Conservation (phyloP, 805 yeast genomes). For the Kodamaea kakaduensis region DNA sequence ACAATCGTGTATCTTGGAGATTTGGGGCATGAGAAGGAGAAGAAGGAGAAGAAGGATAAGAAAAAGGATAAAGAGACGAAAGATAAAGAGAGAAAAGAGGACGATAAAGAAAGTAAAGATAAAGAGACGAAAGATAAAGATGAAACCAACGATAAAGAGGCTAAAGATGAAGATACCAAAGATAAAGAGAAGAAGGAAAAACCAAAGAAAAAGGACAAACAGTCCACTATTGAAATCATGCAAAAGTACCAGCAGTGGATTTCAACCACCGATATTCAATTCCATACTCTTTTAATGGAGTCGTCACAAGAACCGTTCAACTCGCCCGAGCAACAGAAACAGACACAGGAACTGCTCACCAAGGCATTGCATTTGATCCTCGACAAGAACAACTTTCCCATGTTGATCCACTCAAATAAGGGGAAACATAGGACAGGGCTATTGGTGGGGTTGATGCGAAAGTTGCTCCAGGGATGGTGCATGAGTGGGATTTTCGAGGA, state of each 20-base stretch:
- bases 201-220: conserved; percentile 29
- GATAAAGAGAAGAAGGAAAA: conserved; percentile 23
- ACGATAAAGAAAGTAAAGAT: conserved; percentile 23
- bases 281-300: conserved; percentile 61
- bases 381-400: conserved; percentile 73
- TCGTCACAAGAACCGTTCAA: conserved; percentile 76
- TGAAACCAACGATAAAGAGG: conserved; percentile 15
- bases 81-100: conserved; percentile 19
- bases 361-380: conserved; percentile 53
- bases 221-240: conserved; percentile 51
- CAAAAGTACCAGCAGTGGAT: conserved; percentile 71
- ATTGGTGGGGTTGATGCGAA: conserved; percentile 85
- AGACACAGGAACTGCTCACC: conserved; percentile 45
- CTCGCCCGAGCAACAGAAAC: conserved; percentile 44
- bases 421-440: conserved; percentile 98
- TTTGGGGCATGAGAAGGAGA: conserved; percentile 28
- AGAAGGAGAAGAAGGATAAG: conserved; percentile 14
- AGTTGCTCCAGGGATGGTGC: conserved; percentile 88
- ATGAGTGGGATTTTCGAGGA: conserved; percentile 91
- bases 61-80: conserved; percentile 28
- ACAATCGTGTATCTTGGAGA: conserved; percentile 86
- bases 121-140: conserved; percentile 54
- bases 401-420: conserved; percentile 87
- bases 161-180: conserved; percentile 21
- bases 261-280: conserved; percentile 43